phyloP scores from a whole-genome alignment of 148 eudicot species.

The Cornus controversa region DNA sequence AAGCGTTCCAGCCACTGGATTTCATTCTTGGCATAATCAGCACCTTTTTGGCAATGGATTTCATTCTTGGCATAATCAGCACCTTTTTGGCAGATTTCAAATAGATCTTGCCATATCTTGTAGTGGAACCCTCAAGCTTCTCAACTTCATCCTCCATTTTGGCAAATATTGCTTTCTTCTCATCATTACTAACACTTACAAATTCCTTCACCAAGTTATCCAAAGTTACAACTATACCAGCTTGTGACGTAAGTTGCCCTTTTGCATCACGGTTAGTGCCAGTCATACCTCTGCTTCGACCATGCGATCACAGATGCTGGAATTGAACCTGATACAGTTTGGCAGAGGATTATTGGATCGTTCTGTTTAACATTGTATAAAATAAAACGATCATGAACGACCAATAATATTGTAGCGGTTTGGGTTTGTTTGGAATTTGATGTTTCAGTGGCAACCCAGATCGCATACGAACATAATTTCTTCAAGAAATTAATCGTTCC shows the following conservation, averaged over 20 bases:
- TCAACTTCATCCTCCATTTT: slow-evolving; percentile 74
- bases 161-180: slow-evolving; percentile 62
- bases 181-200: slow-evolving; percentile 59
- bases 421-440: too few relatives aligned
- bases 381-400: too few relatives aligned
- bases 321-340: too few relatives aligned
- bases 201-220: slow-evolving; percentile 81
- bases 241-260: slow-evolving; percentile 78
- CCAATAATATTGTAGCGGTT: too few relatives aligned
- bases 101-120: slow-evolving; percentile 94
- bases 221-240: slow-evolving; percentile 64
- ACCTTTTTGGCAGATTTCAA: slow-evolving; percentile 83
- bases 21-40: slow-evolving; percentile 91
- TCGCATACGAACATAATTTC: too few relatives aligned
- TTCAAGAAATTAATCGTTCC: too few relatives aligned
- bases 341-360: too few relatives aligned
- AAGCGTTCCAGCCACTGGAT: slow-evolving; percentile 83
- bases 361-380: too few relatives aligned
- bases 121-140: slow-evolving; percentile 81
- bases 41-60: slow-evolving; percentile 75
- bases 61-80: slow-evolving; percentile 90
- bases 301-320: too few relatives aligned
- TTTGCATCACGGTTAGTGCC: slow-evolving; percentile 87
- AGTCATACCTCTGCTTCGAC: too few relatives aligned
- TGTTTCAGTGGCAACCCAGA: too few relatives aligned